Percentiles rank a stretch among this genome's conserved stretches.
Evolutionary conservation across 768 basidiomycete species (phyloP).

Genomic region (Candolleomyces aberdarensis): DNA sequence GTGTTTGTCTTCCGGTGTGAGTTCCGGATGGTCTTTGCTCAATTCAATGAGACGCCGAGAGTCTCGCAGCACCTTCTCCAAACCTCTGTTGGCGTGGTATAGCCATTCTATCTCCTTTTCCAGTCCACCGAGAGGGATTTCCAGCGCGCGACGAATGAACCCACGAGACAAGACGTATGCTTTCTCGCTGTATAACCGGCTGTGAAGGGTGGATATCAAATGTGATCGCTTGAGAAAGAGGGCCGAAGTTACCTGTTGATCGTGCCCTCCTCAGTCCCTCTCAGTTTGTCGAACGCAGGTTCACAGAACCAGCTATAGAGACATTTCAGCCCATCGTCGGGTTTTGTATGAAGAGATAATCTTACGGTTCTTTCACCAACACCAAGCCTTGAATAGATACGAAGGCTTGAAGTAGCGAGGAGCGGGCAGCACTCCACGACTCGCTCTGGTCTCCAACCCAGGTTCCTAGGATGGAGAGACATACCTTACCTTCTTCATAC

Average conservation of each 20-base stretch:
- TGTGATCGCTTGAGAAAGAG: slow-evolving; percentile 1
- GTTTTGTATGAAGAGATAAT: slow-evolving; percentile 13
- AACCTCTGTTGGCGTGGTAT: slow-evolving; percentile 61
- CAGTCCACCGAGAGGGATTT: slow-evolving; percentile 69
- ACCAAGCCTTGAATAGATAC: slow-evolving; percentile 95
- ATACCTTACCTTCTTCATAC: slow-evolving; percentile 95
- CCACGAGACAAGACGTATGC: slow-evolving; percentile 88
- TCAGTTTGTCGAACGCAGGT: slow-evolving; percentile 88
- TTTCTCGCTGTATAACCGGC: slow-evolving; percentile 90
- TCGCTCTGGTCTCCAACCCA: slow-evolving; percentile 90
- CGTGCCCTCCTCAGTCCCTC: slow-evolving; percentile 86
- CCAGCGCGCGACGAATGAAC: slow-evolving; percentile 87
- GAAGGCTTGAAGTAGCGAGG: slow-evolving; percentile 86
- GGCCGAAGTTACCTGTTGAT: slow-evolving; percentile 66
- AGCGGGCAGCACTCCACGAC: slow-evolving; percentile 81
- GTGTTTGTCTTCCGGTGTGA: slow-evolving; percentile 31
- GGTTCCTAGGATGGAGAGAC: slow-evolving; percentile 86
- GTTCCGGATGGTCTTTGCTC: slow-evolving; percentile 43
- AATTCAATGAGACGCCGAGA: slow-evolving; percentile 64
- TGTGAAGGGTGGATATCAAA: slow-evolving; percentile 25
- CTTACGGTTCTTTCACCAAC: slow-evolving; percentile 88
- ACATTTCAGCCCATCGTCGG: slow-evolving; percentile 2
- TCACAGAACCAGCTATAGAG: slow-evolving; percentile 79
- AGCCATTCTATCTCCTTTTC: slow-evolving; percentile 71
- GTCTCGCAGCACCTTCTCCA: slow-evolving; percentile 66